Evolutionary conservation across 805 yeast species (phyloP), one percentile per base, ranked within the genome.

Genomic region (Spathaspora girioi): DNA sequence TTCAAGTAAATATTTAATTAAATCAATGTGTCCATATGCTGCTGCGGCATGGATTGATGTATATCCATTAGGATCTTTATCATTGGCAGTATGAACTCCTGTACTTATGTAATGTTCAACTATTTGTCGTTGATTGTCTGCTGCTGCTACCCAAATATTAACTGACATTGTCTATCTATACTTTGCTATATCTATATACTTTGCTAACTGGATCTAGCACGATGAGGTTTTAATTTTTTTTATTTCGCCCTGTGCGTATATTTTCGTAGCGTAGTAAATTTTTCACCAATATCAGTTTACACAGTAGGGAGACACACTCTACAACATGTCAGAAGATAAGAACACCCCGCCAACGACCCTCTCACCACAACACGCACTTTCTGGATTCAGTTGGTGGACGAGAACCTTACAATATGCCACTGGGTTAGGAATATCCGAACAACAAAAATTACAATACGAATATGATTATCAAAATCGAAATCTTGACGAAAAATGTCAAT

Each of bases 1-100:
- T 4, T 59, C 58, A 4, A 87, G 66, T 45, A 90, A 73, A 55
- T 78, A 80, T 51, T 70, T 66, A 38, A 94, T 71, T 40, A 94
- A 71, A 9, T 86, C 91, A 2, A 70, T 59, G 64, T 93, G 92
- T 8, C 93, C 93, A 67, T 94, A 94, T 1, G 97, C 87, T 2
- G 96, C 96, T 1, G 99, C 98, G 0, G 99, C 99, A 66, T 94
- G 99, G 11, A 94, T 78, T 6, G 99, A 96, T 0, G 98, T 93
- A 68, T 96, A 94, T 0, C 99, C 99, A 61, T 92, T 89, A 1
- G 89, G 87, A 66, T 94, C 99, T 55, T 85, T 82, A 6, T 86
- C 79, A 61, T 89, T 86, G 2, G 97, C 81, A 2, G 84, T 76
- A 56, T 72, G 75, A 5, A 70, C 61, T 0, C 85, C 86, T 0